Evolutionary conservation across 768 basidiomycete genomes (phyloP).

Genomic region (Serendipita indica): DNA sequence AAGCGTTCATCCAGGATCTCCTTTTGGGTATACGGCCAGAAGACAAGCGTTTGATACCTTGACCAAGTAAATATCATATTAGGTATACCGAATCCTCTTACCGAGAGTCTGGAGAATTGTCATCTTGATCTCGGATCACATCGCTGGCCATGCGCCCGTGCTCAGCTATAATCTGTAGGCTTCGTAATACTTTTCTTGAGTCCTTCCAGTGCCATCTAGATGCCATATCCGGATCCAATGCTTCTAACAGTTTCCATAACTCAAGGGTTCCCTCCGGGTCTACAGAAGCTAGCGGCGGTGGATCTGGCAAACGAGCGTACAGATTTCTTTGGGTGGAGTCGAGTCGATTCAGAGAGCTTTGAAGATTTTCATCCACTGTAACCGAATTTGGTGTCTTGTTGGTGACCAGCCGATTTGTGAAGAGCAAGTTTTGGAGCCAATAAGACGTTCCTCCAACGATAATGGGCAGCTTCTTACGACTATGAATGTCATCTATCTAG

Average conservation of each 20-base stretch:
- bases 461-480: slow-evolving; percentile 55
- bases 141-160: slow-evolving; percentile 50
- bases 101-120: slow-evolving; percentile 18
- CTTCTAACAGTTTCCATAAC: slow-evolving; percentile 49
- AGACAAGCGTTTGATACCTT: slow-evolving; percentile 73
- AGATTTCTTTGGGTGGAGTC: slow-evolving; percentile 20
- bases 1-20: slow-evolving; percentile 49
- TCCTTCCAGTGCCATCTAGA: slow-evolving; percentile 94
- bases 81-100: slow-evolving; percentile 4
- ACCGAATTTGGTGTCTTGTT: background rate
- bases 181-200: slow-evolving; percentile 75
- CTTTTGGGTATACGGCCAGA: slow-evolving; percentile 79
- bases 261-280: slow-evolving; percentile 43
- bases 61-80: background rate
- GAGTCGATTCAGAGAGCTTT: slow-evolving; percentile 28
- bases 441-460: slow-evolving; percentile 93
- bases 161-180: slow-evolving; percentile 61
- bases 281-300: slow-evolving; percentile 39
- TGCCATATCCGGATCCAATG: slow-evolving; percentile 59
- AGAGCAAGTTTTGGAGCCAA: slow-evolving; percentile 92
- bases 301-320: slow-evolving; percentile 43
- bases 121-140: slow-evolving; percentile 48
- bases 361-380: slow-evolving; percentile 29
- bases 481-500: slow-evolving; percentile 65
- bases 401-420: slow-evolving; percentile 52